phyloP scores from a whole-genome alignment of 495 filamentous ascomycete species.

The Annulohypoxylon moriforme region DNA sequence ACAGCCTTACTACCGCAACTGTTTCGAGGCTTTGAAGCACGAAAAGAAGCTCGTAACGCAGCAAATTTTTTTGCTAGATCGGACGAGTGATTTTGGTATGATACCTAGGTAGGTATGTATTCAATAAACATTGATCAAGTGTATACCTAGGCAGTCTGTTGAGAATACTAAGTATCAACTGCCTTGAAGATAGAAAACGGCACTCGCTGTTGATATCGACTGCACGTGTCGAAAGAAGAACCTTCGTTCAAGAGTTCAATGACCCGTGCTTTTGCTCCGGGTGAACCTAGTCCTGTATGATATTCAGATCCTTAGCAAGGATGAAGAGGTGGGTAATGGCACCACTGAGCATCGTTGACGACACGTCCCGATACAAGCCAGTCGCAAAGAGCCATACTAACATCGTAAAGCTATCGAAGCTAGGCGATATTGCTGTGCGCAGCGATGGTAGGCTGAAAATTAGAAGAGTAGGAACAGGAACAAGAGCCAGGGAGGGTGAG shows the following conservation, averaged over 20 bases:
- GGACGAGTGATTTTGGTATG: neutral
- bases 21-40: slow-evolving; percentile 30
- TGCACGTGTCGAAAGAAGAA: neutral
- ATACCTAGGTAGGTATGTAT: neutral
- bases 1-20: slow-evolving; percentile 36
- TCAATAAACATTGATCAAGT: neutral
- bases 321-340: slow-evolving; percentile 53
- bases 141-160: neutral
- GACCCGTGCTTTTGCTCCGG: slow-evolving; percentile 10
- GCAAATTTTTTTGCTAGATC: neutral
- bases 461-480: slow-evolving; percentile 9
- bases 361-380: slow-evolving; percentile 29
- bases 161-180: too few species aligned
- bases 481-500: slow-evolving; percentile 19
- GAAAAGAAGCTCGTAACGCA: slow-evolving; percentile 11
- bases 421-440: slow-evolving; percentile 44
- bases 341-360: slow-evolving; percentile 43
- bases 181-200: neutral
- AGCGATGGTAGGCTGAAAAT: slow-evolving; percentile 39
- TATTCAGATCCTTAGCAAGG: slow-evolving; percentile 38
- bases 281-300: slow-evolving; percentile 32
- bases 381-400: slow-evolving; percentile 11
- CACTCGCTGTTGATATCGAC: slow-evolving; percentile 6
- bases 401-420: slow-evolving; percentile 39
- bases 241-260: slow-evolving; percentile 2